Evolutionary conservation across 2,329 filamentous ascomycete species (phyloP), one percentile per base, ranked within the genome.

Genomic region (Gliomastix tumulicola): DNA sequence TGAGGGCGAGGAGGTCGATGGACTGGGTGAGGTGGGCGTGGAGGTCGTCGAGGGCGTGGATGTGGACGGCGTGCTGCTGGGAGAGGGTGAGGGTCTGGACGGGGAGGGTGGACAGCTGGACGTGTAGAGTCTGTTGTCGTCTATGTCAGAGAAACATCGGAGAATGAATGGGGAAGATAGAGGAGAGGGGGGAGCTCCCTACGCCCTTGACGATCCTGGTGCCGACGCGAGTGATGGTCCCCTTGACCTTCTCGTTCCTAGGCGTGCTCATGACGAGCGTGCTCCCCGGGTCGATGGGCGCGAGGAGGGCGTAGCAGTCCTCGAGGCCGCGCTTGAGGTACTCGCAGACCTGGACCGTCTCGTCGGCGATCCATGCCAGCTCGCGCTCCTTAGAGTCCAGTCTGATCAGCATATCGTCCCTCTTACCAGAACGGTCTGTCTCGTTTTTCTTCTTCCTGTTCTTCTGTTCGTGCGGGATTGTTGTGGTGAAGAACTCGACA

Each of bases 131-230:
- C 83, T 86, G 49, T 13, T 12, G 32, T 25, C 12, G 31, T n/a
- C n/a, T n/a, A n/a, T n/a, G 41, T 43, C 15, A 9, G 30, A 16
- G 17, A 16, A 37, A 40, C 33, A 18, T 36, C 44, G 38, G 31
- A 35, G 7, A 19, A 28, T 28, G 7, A 15, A 13, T 28, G 13
- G 17, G 3, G 11, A 28, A 10, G 25, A 28, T 3, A 28, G 21
- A n/a, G n/a, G n/a, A n/a, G n/a, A 25, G 13, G 15, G 34, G 34
- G n/a, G 28, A 27, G 20, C 19, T 38, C 19, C 81, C 49, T 69
- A 89, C 86, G 46, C 88, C 90, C 58, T 94, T 95, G 44, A 94
- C 83, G 44, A 98, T 83, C 35, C 84, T 79, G n/a, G 87, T 87
- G 27, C 92, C 92, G 23, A 94, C 79, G 37, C 92, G 79, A 2